A percentile compares a stretch with the other conserved stretches of the same genome.
Conservation (phyloP, 2,329 filamentous ascomycete genomes). For the Aspergillus amoenus region DNA sequence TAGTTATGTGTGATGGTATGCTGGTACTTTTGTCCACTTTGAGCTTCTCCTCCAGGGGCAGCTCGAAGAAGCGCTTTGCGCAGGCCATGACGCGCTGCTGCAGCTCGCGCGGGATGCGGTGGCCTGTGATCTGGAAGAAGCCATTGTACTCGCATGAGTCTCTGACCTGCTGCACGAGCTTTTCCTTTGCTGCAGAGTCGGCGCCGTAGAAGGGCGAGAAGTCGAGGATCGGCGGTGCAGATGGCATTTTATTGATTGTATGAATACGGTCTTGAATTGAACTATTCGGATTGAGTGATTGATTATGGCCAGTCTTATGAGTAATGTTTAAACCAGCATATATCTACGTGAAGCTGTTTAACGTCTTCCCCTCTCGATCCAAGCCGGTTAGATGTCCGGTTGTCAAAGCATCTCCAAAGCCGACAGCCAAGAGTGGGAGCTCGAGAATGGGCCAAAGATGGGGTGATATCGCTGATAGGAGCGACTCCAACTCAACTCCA, state of each 20-base stretch:
- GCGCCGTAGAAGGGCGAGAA: constrained; percentile 34
- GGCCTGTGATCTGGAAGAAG: constrained; percentile 49
- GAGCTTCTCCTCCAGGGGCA: constrained; percentile 44
- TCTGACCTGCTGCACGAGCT: constrained; percentile 28
- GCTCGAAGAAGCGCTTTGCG: constrained; percentile 42
- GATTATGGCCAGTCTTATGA: background rate
- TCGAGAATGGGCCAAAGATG: background rate
- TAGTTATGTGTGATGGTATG: background rate
- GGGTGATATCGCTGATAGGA: no score
- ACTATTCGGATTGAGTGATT: no score
- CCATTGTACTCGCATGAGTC: constrained; percentile 34
- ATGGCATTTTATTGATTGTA: background rate
- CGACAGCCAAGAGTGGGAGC: background rate
- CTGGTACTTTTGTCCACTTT: constrained; percentile 35
- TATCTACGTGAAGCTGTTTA: background rate
- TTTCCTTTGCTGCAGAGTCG: constrained; percentile 28
- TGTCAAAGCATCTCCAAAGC: no score
- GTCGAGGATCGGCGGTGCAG: constrained; percentile 35
- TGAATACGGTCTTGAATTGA: no score
- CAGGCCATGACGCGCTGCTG: constrained; percentile 40
- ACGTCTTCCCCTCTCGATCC: background rate
- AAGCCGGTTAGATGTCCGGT: constrained; percentile 12
- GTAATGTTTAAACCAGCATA: background rate
- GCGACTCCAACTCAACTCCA: no score
- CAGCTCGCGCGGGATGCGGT: constrained; percentile 39